A percentile compares a stretch with the other conserved stretches of the same genome.
phyloP scores from a whole-genome alignment of 139 green algal genomes.

The Coelastrella sp. region DNA sequence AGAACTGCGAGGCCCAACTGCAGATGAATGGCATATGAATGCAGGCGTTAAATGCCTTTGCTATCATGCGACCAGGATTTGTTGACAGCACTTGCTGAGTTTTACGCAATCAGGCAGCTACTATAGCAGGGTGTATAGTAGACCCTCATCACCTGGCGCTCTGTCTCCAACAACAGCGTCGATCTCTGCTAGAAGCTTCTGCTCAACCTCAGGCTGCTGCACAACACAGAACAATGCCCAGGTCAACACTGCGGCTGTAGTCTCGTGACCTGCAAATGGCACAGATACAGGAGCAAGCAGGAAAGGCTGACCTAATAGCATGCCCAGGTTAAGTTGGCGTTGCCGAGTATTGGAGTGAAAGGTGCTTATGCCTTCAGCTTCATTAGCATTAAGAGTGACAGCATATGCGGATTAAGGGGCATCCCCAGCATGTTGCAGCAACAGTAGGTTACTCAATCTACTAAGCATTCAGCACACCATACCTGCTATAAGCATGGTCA shows the following conservation, averaged over 20 bases:
- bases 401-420: too few species aligned
- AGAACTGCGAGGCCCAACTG: too few species aligned
- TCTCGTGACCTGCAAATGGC: slow-evolving; percentile 90
- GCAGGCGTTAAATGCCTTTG: too few species aligned
- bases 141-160: slow-evolving; percentile 45
- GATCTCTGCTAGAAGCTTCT: slow-evolving; percentile 80
- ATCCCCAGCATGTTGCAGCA: too few species aligned
- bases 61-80: too few species aligned
- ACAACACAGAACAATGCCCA: slow-evolving; percentile 87
- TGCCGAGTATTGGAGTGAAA: too few species aligned
- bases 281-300: background rate
- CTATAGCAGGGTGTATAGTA: background rate
- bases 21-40: too few species aligned
- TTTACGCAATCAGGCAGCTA: background rate
- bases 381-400: too few species aligned
- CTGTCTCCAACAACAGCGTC: slow-evolving; percentile 79
- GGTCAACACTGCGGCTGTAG: slow-evolving; percentile 94
- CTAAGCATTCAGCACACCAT: too few species aligned
- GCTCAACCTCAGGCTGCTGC: slow-evolving; percentile 71
- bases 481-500: slow-evolving; percentile 88
- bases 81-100: background rate
- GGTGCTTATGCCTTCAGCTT: too few species aligned
- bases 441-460: too few species aligned
- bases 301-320: background rate
- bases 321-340: too few species aligned